Evolutionary conservation across 257 asterid species (phyloP).

Genomic region (Oldenlandia corymbosa): DNA sequence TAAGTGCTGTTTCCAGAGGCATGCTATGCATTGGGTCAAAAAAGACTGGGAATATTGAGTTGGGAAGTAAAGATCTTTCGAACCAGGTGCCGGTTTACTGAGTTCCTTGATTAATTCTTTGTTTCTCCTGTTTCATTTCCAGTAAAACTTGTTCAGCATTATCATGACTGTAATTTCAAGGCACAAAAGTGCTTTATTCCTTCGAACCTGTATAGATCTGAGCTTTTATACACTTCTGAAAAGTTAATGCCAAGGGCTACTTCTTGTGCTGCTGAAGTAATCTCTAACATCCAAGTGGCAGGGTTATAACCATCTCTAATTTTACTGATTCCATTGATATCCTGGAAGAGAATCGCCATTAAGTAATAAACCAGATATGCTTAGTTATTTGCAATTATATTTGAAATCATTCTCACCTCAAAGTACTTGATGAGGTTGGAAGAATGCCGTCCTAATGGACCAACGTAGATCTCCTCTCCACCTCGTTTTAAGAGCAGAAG

Average conservation of each 20-base stretch:
- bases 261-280: constrained; percentile 70
- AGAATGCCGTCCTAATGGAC: constrained; percentile 81
- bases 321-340: constrained; percentile 51
- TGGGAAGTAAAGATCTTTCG: constrained; percentile 53
- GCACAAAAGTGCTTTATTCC: neutral
- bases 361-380: too few species aligned
- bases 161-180: neutral
- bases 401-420: constrained; percentile 53
- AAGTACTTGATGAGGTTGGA: constrained; percentile 59
- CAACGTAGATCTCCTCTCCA: constrained; percentile 82
- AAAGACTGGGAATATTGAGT: constrained; percentile 65
- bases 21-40: constrained; percentile 63
- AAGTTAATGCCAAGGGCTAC: constrained; percentile 61
- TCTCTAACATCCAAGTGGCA: constrained; percentile 92
- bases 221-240: constrained; percentile 58
- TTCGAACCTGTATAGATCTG: constrained; percentile 49
- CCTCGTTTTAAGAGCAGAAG: constrained; percentile 82
- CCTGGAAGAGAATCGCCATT: constrained; percentile 27
- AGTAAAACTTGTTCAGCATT: neutral
- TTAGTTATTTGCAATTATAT: neutral
- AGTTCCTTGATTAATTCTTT: constrained; percentile 50
- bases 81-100: constrained; percentile 53
- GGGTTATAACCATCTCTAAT: constrained; percentile 76
- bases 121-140: constrained; percentile 50
- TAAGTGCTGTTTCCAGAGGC: constrained; percentile 85